Evolutionary conservation across 2,329 filamentous ascomycete genomes (phyloP), one percentile per base, ranked within the genome.

Genomic region (Talaromyces albobiverticillius): DNA sequence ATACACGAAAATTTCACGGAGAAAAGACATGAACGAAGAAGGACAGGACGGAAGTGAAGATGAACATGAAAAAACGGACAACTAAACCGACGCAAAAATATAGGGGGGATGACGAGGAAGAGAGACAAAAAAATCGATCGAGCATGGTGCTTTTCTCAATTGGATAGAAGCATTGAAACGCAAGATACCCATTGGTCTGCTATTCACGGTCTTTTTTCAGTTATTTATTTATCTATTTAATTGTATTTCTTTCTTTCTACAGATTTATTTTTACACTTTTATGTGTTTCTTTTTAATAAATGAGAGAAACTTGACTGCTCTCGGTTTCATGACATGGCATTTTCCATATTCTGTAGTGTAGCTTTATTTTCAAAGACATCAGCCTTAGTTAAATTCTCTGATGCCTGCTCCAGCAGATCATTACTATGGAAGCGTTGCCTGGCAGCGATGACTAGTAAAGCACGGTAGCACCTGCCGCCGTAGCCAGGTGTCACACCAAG

Each of bases 171-270:
- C 36, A 46, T 46, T 46, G 32, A 45, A 46, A 56, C 38, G 49
- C 56, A 58, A 58, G 53, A 58, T 58, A 58, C 56, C 56, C 56
- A 47, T 53, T 56, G 46, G 53, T 48, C 53, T 55, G 50, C 50
- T 45, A 36, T 46, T 45, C 50, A 31, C 31, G 50, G 42, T 46
- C 50, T 46, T 31, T 45, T 51, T 9, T 11, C 23, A 31, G 36
- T 54, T 26, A 26, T 45, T 36, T 23, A 14, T 34, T 14, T 45
- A 36, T 45, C 31, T 18, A 46, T 46, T 46, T 40, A 46, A 52
- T 43, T 46, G 40, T 51, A 16, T 36, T 51, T 43, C 22, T 31
- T 51, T 13, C 34, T 36, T 34, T 29, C 26, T 6, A 6, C 10
- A 10, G 26, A 29, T 26, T 36, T 47, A 20, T 3, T 32, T 32